Base-by-base conservation (phyloP, 2,329 filamentous ascomycete species). In the Chaetomiaceae sp. region DNA sequence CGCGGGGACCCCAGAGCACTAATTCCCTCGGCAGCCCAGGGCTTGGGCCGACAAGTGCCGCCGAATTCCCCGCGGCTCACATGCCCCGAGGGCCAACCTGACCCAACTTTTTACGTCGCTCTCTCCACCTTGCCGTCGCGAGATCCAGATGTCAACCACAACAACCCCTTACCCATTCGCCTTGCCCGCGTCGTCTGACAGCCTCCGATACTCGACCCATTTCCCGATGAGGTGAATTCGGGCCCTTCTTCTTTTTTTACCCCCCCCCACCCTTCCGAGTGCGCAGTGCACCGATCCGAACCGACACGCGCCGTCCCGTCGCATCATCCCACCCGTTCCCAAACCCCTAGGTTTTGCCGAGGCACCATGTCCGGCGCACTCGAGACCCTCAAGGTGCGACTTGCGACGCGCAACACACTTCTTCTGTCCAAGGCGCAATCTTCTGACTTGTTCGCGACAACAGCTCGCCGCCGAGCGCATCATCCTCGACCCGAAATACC, bases 401-500 rank as follows among this genome's bases (percentile, higher is more conserved):
- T 27, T 27, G 14, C 20, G 13, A 14, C n/a, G 12, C 14, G 7
- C 30, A 40, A 20, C 23, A 19, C 14, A 10, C 4, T 27, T 35
- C n/a, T n/a, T n/a, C n/a, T n/a, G n/a, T n/a, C n/a, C n/a, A n/a
- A n/a, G n/a, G n/a, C n/a, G n/a, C n/a, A n/a, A n/a, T n/a, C n/a
- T n/a, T 41, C 39, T 55, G 38, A 46, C 39, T 19, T 12, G 10
- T 10, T 38, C 31, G 45, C 38, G 35, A 39, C 52, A 37, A 38
- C 63, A 92, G 87, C 75, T 77, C 60, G 76, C 79, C 55, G 72
- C 91, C 61, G 89, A 95, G 73, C 78, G 79, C 60, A 77, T 96
- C 50, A 76, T 91, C 59, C 80, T 93, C 55, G 83, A 97, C 67
- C 90, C 91, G 5, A 78, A 82, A 59, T 88, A 96, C 72, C 89